Evolutionary conservation across 2,329 filamentous ascomycete species (phyloP), one percentile per base, ranked within the genome.

Genomic region (Alternaria angustiovoidea): DNA sequence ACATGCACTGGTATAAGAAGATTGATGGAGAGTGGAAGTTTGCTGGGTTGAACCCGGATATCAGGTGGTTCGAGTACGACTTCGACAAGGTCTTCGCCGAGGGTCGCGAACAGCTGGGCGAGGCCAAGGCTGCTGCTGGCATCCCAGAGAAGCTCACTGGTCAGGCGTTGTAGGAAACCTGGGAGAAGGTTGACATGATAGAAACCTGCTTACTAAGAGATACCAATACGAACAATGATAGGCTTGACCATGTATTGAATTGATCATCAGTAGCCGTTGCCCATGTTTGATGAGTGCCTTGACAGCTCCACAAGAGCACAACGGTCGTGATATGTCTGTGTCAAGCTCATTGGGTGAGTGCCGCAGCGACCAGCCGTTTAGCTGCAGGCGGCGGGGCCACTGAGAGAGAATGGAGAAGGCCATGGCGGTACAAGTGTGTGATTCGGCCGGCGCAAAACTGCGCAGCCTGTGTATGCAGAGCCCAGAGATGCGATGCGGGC

Each of bases 21-120:
- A 80, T 87, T n/a, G 80, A 86, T 32, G 85, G 85, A 2, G 82
- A 81, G 64, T 87, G 85, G 85, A 86, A 86, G 77, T 86, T 86
- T 77, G 85, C 85, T 0, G 85, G 85, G 2, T 70, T 87, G 51
- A 76, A 77, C 70, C 85, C 85, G 9, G 82, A 85, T 53, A 85
- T 86, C 63, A 71, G 84, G 59, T 87, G 85, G 85, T 79, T 75
- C 57, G 84, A 86, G 79, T 83, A 84, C 68, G 83, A 86, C 68
- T 84, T 85, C 68, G 84, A 86, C 72, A 82, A 83, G 80, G 82
- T 85, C 51, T 85, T 85, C 71, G 81, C 77, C n/a, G 74, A 75
- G 59, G 82, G 82, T 11, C 76, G 83, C 38, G 80, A 83, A n/a
- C 73, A 76, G 57, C 75, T 82, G 57, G 80, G 80, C 26, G 81